These are phyloP conservation scores for Xerocomellus dryophilus DNA, from an alignment of 768 basidiomycete species.

Conservation along the genomic window DNA sequence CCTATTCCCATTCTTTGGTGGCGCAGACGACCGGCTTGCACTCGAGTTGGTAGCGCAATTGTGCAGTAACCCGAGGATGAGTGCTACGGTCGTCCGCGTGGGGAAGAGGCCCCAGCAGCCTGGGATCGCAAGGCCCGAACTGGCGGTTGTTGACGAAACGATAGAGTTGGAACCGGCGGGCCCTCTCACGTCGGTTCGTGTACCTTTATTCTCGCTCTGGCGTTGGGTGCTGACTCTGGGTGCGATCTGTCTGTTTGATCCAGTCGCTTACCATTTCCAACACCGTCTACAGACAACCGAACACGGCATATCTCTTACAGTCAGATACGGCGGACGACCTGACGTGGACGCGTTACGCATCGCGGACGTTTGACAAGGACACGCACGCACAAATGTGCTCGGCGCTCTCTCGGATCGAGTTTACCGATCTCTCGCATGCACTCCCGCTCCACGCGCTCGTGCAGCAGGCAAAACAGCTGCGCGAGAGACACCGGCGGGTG, in stretches of 20 bases:
- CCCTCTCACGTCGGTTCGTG: slow-evolving; percentile 7
- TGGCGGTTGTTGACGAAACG: slow-evolving; percentile 59
- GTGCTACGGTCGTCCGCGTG: slow-evolving; percentile 73
- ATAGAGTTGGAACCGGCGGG: slow-evolving; percentile 30
- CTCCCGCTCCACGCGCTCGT: slow-evolving; percentile 56
- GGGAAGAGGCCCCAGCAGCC: slow-evolving; percentile 35
- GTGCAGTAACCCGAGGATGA: slow-evolving; percentile 57
- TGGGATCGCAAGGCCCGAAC: slow-evolving; percentile 50
- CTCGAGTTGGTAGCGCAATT: slow-evolving; percentile 78
- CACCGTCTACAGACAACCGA: slow-evolving; percentile 66
- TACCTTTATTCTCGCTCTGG: neutral
- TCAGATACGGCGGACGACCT: slow-evolving; percentile 84
- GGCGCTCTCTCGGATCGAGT: slow-evolving; percentile 64
- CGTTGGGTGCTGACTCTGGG: neutral
- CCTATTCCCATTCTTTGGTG: slow-evolving; percentile 90
- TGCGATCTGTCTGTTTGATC: neutral
- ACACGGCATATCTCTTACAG: slow-evolving; percentile 62
- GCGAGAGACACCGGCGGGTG: slow-evolving; percentile 37
- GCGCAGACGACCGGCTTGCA: slow-evolving; percentile 88
- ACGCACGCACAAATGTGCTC: slow-evolving; percentile 3
- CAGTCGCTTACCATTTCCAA: slow-evolving; percentile 56
- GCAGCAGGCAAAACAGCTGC: slow-evolving; percentile 36
- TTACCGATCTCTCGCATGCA: slow-evolving; percentile 48
- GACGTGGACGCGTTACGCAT: slow-evolving; percentile 65
- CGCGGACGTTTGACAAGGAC: slow-evolving; percentile 11